A percentile compares a stretch with the other conserved stretches of the same genome.
Evolutionary conservation across 2,329 filamentous ascomycete genomes (phyloP).

Genomic region (Pseudogymnoascus sp.): DNA sequence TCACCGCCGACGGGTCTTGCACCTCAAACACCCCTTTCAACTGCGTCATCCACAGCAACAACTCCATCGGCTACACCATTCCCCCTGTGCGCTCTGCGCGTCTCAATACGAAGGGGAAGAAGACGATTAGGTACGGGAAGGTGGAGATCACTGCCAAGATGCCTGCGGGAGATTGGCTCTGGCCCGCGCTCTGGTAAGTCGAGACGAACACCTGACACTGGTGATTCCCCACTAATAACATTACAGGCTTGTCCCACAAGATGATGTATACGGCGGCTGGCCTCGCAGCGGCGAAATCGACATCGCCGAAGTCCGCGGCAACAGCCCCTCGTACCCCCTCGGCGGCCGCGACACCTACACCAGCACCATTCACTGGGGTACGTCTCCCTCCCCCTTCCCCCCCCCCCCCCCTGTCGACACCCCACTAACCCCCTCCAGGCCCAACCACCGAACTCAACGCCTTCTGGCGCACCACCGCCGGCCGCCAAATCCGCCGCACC

Average conservation of each 20-base stretch:
- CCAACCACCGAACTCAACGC: slow-evolving; percentile 21
- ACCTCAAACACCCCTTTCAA: slow-evolving; percentile 27
- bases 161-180: slow-evolving; percentile 47
- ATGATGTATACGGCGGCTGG: slow-evolving; percentile 42
- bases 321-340: slow-evolving; percentile 32
- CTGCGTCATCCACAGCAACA: slow-evolving; percentile 37
- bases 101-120: slow-evolving; percentile 40
- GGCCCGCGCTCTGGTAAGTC: slow-evolving; percentile 35
- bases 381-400: slow-evolving; percentile 22
- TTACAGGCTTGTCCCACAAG: slow-evolving; percentile 42
- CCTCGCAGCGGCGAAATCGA: slow-evolving; percentile 47
- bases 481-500: slow-evolving; percentile 29
- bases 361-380: slow-evolving; percentile 41
- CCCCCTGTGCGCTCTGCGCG: slow-evolving; percentile 43
- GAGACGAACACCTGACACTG: neutral
- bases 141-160: slow-evolving; percentile 47
- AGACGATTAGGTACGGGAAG: slow-evolving; percentile 40
- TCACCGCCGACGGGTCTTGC: slow-evolving; percentile 36
- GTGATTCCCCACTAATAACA: neutral
- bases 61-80: slow-evolving; percentile 38
- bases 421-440: slow-evolving; percentile 29
- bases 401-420: neutral
- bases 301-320: slow-evolving; percentile 43
- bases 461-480: slow-evolving; percentile 27
- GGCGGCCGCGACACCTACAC: slow-evolving; percentile 37